These are phyloP conservation scores for Apophysomyces variabilis DNA, from an alignment of 371 early-diverging fungal genomes.

Conservation along the genomic window DNA sequence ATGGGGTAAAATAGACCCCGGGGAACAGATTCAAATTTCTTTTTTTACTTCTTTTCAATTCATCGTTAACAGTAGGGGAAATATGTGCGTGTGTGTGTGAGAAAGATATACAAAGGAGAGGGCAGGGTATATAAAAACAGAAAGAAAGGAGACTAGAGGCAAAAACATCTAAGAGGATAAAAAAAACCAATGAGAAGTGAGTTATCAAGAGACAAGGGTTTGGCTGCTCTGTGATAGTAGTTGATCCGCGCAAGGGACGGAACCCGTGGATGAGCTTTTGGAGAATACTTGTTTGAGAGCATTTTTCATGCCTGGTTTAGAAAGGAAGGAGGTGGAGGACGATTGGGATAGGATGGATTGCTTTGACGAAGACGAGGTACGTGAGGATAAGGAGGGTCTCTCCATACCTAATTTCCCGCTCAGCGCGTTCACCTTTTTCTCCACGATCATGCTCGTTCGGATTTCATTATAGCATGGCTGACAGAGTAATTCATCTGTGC, in stretches of 20 bases:
- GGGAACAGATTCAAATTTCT: neutral
- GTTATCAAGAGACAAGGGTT: neutral
- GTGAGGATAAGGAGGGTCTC: slow-evolving; percentile 13
- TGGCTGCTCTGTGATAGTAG: neutral
- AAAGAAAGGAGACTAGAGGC: neutral
- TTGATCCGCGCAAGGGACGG: neutral
- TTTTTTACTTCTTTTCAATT: neutral
- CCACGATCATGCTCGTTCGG: slow-evolving; percentile 42
- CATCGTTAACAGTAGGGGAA: too few relatives aligned
- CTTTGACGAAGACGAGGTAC: slow-evolving; percentile 17
- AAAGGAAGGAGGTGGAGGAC: slow-evolving; percentile 12
- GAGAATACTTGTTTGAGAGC: slow-evolving; percentile 10
- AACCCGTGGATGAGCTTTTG: neutral
- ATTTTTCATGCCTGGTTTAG: slow-evolving; percentile 8
- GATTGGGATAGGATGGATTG: slow-evolving; percentile 10
- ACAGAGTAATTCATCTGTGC: slow-evolving; percentile 36
- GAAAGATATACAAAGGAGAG: too few relatives aligned
- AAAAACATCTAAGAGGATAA: neutral
- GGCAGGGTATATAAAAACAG: neutral
- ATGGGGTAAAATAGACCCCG: too few relatives aligned
- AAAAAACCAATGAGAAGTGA: neutral
- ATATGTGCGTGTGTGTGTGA: too few relatives aligned
- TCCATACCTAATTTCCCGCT: slow-evolving; percentile 22
- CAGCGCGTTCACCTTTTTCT: slow-evolving; percentile 38
- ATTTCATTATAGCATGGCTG: slow-evolving; percentile 39